Evolutionary conservation across 345 rosid species (phyloP).

Genomic region (Melastoma malabathricum): DNA sequence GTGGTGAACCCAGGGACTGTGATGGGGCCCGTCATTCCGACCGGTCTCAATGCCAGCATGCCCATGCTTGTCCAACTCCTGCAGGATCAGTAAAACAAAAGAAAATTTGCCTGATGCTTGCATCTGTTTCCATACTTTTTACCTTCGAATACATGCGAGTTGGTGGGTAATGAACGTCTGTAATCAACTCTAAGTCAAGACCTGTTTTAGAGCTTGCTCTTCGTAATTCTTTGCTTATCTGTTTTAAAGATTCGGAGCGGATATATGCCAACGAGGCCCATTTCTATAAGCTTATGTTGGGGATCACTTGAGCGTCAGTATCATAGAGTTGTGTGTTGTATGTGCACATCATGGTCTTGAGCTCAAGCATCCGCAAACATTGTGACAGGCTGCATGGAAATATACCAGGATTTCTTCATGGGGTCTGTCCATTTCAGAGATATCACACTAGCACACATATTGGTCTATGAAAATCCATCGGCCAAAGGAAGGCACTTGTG

Average conservation of each 20-base stretch:
- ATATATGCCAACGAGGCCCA: too few species aligned
- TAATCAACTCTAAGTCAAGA: too few species aligned
- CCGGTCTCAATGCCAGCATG: slow-evolving; percentile 74
- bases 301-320: too few species aligned
- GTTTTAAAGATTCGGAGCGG: too few species aligned
- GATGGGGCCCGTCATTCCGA: slow-evolving; percentile 76
- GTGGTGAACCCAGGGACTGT: slow-evolving; percentile 91
- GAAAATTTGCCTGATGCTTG: too few species aligned
- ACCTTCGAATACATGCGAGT: not conserved
- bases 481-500: slow-evolving; percentile 81
- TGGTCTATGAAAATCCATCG: slow-evolving; percentile 70
- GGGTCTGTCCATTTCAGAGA: slow-evolving; percentile 90
- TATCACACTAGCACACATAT: slow-evolving; percentile 72
- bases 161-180: too few species aligned
- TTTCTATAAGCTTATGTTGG: too few species aligned
- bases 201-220: too few species aligned
- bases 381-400: slow-evolving; percentile 70
- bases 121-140: not conserved
- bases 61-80: slow-evolving; percentile 57
- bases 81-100: slow-evolving; percentile 27
- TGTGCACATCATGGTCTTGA: too few species aligned
- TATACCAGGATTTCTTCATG: slow-evolving; percentile 62
- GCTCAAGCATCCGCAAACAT: not conserved
- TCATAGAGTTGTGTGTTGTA: too few species aligned
- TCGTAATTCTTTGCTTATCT: too few species aligned